A percentile compares a stretch with the other conserved stretches of the same genome.
Conservation (phyloP, 768 basidiomycete genomes). For the Phlebiopsis gigantea region DNA sequence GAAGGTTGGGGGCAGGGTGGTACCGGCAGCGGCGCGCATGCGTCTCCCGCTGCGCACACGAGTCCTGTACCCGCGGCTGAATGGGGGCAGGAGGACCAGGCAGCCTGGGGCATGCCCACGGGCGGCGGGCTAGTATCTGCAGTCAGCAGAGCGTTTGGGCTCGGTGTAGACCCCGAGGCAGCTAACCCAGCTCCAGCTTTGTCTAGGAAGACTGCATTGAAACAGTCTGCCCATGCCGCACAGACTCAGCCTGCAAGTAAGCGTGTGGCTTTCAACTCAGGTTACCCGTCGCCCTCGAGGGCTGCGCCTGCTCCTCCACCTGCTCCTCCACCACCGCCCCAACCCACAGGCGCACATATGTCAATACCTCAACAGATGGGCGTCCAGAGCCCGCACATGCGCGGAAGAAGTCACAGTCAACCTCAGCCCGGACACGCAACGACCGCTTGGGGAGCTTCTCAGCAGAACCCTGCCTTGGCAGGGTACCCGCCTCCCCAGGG, state of each 20-base stretch:
- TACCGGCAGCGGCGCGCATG: not conserved
- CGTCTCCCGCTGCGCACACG: not conserved
- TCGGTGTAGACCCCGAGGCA: not conserved
- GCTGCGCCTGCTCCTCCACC: not conserved
- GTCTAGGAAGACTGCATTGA: slow-evolving; percentile 3
- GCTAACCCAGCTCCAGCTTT: not conserved
- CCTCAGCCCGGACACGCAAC: not conserved
- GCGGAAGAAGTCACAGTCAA: not conserved
- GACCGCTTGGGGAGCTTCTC: no score
- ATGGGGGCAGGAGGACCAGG: not conserved
- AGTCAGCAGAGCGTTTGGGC: not conserved
- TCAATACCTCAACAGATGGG: no score
- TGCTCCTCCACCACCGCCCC: not conserved
- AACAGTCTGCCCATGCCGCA: not conserved
- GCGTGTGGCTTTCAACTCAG: slow-evolving; percentile 8
- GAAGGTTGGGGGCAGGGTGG: slow-evolving; percentile 1
- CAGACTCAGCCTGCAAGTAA: slow-evolving; percentile 2
- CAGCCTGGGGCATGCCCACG: not conserved
- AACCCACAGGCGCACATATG: no score
- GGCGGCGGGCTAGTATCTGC: not conserved
- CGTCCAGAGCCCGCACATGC: not conserved
- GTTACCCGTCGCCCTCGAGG: not conserved
- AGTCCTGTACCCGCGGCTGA: not conserved
- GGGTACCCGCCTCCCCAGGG: not conserved
- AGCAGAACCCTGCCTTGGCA: no score